Evolutionary conservation across 352 stramenopile species (phyloP).

Genomic region (Pythium vanterpoolii): DNA sequence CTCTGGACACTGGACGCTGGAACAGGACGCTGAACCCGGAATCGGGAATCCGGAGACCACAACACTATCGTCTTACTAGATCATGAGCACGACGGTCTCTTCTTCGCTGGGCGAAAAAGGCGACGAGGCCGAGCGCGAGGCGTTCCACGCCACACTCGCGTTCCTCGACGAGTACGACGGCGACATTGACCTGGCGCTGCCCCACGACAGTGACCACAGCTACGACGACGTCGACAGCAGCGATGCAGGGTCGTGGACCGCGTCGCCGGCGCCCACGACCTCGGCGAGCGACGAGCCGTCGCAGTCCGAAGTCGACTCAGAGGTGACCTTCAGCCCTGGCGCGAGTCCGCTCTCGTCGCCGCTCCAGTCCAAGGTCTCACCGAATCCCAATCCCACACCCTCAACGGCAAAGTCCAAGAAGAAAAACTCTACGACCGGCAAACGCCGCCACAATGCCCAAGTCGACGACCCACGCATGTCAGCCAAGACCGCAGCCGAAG

Average conservation of each 20-base stretch:
- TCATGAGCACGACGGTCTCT: slow-evolving; percentile 2
- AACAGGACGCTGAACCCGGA: too few species aligned
- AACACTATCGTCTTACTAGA: too few species aligned
- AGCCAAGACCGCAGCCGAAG: slow-evolving; percentile 15
- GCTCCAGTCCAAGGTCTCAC: background rate
- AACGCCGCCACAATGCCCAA: slow-evolving; percentile 1
- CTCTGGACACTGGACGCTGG: too few species aligned
- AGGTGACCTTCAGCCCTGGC: slow-evolving; percentile 4
- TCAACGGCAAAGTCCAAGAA: background rate
- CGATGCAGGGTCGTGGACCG: slow-evolving; percentile 2
- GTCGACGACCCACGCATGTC: slow-evolving; percentile 18
- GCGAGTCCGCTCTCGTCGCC: slow-evolving; percentile 13
- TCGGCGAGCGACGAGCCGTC: slow-evolving; percentile 10
- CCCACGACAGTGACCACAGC: background rate
- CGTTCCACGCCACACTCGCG: slow-evolving; percentile 24
- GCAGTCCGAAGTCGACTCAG: slow-evolving; percentile 19
- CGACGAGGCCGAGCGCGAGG: slow-evolving; percentile 17
- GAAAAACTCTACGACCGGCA: background rate
- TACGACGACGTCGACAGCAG: slow-evolving; percentile 1
- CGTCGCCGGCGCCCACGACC: slow-evolving; percentile 13
- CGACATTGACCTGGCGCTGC: slow-evolving; percentile 19
- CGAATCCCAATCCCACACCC: background rate
- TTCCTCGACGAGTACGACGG: slow-evolving; percentile 26
- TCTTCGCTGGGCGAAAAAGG: slow-evolving; percentile 8
- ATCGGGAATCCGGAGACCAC: too few species aligned